Evolutionary conservation across 208 protist genomes (phyloP).

Genomic region (Naegleria fowleri): DNA sequence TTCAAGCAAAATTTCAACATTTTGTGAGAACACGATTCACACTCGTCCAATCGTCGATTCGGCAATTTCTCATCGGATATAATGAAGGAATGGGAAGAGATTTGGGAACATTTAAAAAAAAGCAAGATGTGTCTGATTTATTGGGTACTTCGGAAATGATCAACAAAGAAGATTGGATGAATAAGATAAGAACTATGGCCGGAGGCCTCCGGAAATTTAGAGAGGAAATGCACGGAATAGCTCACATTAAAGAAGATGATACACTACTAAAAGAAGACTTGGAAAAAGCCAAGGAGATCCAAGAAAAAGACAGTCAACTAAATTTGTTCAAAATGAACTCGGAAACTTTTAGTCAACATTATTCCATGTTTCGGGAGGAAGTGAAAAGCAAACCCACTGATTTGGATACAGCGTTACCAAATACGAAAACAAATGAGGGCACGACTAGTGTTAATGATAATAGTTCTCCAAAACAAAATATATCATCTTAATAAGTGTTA

Average conservation of each 20-base stretch:
- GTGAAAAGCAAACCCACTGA: no score
- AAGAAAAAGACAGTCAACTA: not conserved
- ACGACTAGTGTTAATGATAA: not conserved
- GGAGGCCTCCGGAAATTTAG: not conserved
- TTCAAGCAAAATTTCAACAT: not conserved
- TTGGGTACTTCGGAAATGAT: not conserved
- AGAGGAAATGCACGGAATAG: not conserved
- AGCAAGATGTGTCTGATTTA: not conserved
- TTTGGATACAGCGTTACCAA: no score
- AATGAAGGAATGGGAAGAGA: constrained; percentile 1
- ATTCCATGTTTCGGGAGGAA: no score
- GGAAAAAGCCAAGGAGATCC: not conserved
- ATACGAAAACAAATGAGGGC: no score
- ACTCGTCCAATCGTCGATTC: not conserved
- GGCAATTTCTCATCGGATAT: not conserved
- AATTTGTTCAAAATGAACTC: no score
- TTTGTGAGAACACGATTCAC: not conserved
- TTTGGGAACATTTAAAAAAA: not conserved
- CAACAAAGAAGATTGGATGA: not conserved
- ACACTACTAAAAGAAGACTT: not conserved
- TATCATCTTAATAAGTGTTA: not conserved
- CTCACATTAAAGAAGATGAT: not conserved
- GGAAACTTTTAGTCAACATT: no score
- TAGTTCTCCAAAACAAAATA: not conserved
- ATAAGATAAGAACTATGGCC: not conserved